Conservation (phyloP, 2,329 filamentous ascomycete genomes). For the Fusarium sp. region DNA sequence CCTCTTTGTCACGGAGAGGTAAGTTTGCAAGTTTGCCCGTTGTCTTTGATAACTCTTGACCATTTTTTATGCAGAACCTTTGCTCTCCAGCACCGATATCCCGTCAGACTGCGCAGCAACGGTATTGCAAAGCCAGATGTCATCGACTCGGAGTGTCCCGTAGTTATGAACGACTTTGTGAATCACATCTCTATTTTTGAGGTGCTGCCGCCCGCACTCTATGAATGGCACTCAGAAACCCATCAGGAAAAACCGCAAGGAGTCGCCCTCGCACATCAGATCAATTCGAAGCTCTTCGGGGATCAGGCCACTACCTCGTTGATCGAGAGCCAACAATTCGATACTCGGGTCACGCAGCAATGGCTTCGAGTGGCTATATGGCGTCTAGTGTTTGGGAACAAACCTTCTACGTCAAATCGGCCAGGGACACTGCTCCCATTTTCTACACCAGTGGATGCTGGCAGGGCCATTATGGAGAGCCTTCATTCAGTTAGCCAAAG, state of each 20-base stretch:
- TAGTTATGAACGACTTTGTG: slow-evolving; percentile 54
- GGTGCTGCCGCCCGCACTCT: slow-evolving; percentile 47
- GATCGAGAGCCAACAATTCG: slow-evolving; percentile 52
- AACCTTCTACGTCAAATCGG: slow-evolving; percentile 39
- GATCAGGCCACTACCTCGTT: slow-evolving; percentile 48
- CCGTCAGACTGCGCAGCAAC: slow-evolving; percentile 50
- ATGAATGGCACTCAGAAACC: slow-evolving; percentile 50
- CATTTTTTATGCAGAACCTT: slow-evolving; percentile 43
- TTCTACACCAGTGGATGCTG: slow-evolving; percentile 50
- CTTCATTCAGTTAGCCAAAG: slow-evolving; percentile 45
- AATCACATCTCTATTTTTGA: slow-evolving; percentile 53
- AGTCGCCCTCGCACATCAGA: slow-evolving; percentile 41
- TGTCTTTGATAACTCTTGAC: neutral
- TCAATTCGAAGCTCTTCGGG: slow-evolving; percentile 47
- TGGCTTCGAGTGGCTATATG: slow-evolving; percentile 53
- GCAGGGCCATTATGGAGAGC: slow-evolving; percentile 49
- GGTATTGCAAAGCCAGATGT: slow-evolving; percentile 50
- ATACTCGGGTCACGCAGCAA: slow-evolving; percentile 53
- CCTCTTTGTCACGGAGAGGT: slow-evolving; percentile 54
- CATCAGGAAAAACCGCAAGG: slow-evolving; percentile 26
- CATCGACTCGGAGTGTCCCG: slow-evolving; percentile 50
- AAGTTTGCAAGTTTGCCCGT: accelerated
- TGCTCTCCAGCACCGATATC: slow-evolving; percentile 49
- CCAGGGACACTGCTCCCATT: slow-evolving; percentile 38
- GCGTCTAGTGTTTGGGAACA: slow-evolving; percentile 49